Percentiles rank a stretch among this genome's conserved stretches.
Conservation (phyloP, 2,329 filamentous ascomycete genomes). For the Zasmidium angulare region DNA sequence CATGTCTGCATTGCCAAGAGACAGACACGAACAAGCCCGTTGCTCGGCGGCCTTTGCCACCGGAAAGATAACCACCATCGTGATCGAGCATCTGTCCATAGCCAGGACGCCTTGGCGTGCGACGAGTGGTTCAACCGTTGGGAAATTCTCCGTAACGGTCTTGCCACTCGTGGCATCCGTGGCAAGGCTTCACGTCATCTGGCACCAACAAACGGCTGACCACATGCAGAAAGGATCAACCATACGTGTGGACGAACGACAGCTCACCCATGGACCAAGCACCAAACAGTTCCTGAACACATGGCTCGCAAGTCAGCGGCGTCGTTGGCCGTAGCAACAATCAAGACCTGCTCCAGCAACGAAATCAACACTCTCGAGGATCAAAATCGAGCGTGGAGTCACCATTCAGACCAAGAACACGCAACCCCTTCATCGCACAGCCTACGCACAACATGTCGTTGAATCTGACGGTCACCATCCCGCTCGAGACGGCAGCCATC, state of each 20-base stretch:
- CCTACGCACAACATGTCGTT: conserved; percentile 2
- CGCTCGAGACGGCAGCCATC: conserved; percentile 7
- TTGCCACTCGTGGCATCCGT: background rate
- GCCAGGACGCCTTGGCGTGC: too few species aligned
- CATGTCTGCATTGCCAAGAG: too few species aligned
- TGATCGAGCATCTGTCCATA: too few species aligned
- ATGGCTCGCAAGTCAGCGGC: background rate
- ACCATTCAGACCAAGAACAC: background rate
- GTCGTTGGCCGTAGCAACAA: background rate
- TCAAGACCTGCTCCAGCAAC: background rate
- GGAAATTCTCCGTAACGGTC: background rate
- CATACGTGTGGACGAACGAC: background rate
- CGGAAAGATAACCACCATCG: too few species aligned
- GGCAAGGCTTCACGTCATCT: background rate
- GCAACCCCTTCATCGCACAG: background rate
- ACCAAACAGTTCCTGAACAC: background rate
- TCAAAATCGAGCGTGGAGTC: background rate
- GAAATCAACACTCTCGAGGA: background rate
- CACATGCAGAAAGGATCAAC: background rate
- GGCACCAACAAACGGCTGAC: background rate
- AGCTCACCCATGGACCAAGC: background rate
- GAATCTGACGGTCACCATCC: conserved; percentile 10
- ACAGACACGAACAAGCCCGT: too few species aligned
- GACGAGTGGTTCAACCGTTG: background rate
- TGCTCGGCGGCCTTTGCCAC: too few species aligned